Conservation (phyloP, 2,329 filamentous ascomycete genomes). For the Metarhizium rileyi region DNA sequence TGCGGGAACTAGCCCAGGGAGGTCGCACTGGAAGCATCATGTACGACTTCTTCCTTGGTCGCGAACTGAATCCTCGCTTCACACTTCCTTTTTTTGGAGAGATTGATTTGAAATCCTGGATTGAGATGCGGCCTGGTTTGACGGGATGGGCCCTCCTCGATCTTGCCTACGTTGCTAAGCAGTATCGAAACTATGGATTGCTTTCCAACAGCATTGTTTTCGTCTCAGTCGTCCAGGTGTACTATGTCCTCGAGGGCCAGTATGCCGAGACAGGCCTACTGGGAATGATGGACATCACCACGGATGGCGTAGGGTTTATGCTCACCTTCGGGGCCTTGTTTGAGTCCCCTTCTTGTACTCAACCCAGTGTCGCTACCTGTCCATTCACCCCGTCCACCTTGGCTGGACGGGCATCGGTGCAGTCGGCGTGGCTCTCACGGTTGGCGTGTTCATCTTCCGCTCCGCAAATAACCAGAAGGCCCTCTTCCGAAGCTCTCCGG, state of each 20-base stretch:
- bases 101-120: constrained; percentile 79
- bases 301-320: constrained; percentile 90
- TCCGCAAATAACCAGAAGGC: constrained; percentile 86
- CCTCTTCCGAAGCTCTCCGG: constrained; percentile 76
- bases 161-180: constrained; percentile 71
- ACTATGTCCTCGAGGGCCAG: constrained; percentile 75
- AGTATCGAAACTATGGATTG: constrained; percentile 72
- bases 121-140: constrained; percentile 79
- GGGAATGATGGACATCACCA: constrained; percentile 85
- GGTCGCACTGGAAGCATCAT: constrained; percentile 72
- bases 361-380: constrained; percentile 71
- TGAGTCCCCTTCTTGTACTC: constrained; percentile 89
- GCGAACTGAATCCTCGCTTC: constrained; percentile 81
- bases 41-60: constrained; percentile 95
- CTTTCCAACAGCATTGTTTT: constrained; percentile 78
- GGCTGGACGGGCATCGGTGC: constrained; percentile 52
- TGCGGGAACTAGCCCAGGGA: constrained; percentile 68
- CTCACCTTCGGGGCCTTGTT: constrained; percentile 79
- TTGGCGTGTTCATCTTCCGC: constrained; percentile 80
- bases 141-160: constrained; percentile 79
- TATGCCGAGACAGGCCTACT: constrained; percentile 79
- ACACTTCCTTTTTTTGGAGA: constrained; percentile 68
- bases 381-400: constrained; percentile 67
- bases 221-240: constrained; percentile 60
- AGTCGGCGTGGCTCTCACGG: constrained; percentile 53